These are phyloP conservation scores for Byssothecium circinans DNA, from an alignment of 2,329 filamentous ascomycete genomes.

Conservation along the genomic window DNA sequence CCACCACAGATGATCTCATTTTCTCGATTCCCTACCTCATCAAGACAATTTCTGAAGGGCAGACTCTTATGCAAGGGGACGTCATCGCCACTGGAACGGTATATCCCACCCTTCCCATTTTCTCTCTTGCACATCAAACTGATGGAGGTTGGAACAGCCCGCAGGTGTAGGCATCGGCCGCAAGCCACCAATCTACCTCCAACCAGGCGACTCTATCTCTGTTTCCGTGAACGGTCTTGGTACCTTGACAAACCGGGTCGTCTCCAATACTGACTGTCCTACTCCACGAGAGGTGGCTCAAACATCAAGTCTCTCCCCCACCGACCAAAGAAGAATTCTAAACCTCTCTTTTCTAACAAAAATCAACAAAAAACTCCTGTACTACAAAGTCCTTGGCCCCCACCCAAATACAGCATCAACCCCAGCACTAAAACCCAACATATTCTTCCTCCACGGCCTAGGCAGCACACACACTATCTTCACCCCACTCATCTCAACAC, in stretches of 20 bases:
- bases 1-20: conserved; percentile 49
- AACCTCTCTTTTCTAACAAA: conserved; percentile 39
- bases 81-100: conserved; percentile 55
- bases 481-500: conserved; percentile 47
- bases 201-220: conserved; percentile 25
- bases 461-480: conserved; percentile 53
- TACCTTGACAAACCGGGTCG: conserved; percentile 36
- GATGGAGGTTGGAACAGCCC: conserved; percentile 53
- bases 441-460: conserved; percentile 60
- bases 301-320: conserved; percentile 42
- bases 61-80: conserved; percentile 49
- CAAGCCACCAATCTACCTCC: conserved; percentile 36
- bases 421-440: conserved; percentile 11
- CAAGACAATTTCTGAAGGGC: conserved; percentile 51
- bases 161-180: conserved; percentile 46
- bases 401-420: too few species aligned
- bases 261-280: conserved; percentile 31
- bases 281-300: too few species aligned
- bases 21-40: conserved; percentile 52
- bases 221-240: conserved; percentile 31
- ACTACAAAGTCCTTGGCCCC: conserved; percentile 40
- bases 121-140: neutral
- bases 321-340: conserved; percentile 43
- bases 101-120: conserved; percentile 48
- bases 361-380: conserved; percentile 47